phyloP scores from a whole-genome alignment of 805 yeast genomes.

The Candida jianshihensis region DNA sequence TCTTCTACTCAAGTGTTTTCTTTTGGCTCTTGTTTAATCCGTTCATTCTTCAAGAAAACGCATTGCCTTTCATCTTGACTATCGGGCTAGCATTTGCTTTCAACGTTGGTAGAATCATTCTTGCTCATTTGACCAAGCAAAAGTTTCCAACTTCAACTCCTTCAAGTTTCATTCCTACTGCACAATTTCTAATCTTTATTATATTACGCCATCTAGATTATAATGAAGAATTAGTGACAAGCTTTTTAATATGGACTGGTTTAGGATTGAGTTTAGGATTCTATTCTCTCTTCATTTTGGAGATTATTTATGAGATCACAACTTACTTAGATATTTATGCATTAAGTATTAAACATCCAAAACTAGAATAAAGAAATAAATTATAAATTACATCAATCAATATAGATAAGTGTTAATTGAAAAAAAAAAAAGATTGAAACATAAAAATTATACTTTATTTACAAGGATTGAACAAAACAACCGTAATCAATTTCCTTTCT shows the following conservation, averaged over 20 bases:
- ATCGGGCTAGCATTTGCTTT: slow-evolving; percentile 76
- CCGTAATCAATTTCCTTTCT: not conserved
- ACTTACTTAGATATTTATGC: slow-evolving; percentile 80
- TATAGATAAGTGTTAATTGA: too few relatives aligned
- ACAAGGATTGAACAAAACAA: slow-evolving; percentile 1
- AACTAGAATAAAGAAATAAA: slow-evolving; percentile 25
- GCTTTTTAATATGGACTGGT: slow-evolving; percentile 57
- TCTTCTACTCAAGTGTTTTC: slow-evolving; percentile 26
- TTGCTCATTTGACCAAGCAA: slow-evolving; percentile 79
- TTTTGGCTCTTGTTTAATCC: slow-evolving; percentile 46
- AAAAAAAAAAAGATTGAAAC: too few relatives aligned
- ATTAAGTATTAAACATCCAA: slow-evolving; percentile 74
- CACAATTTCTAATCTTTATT: slow-evolving; percentile 33
- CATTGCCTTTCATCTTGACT: slow-evolving; percentile 56
- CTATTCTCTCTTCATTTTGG: slow-evolving; percentile 66
- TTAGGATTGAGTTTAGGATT: slow-evolving; percentile 60
- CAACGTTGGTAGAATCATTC: slow-evolving; percentile 84
- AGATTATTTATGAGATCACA: slow-evolving; percentile 75
- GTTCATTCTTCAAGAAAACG: slow-evolving; percentile 26
- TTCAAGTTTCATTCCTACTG: slow-evolving; percentile 59
- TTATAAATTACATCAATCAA: not conserved
- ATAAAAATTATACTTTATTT: not conserved
- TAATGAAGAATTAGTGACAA: slow-evolving; percentile 35
- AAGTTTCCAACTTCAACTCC: slow-evolving; percentile 67
- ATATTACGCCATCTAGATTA: slow-evolving; percentile 21